Conservation (phyloP, 306 rosid species). For the Sechiopsis laciniata region DNA sequence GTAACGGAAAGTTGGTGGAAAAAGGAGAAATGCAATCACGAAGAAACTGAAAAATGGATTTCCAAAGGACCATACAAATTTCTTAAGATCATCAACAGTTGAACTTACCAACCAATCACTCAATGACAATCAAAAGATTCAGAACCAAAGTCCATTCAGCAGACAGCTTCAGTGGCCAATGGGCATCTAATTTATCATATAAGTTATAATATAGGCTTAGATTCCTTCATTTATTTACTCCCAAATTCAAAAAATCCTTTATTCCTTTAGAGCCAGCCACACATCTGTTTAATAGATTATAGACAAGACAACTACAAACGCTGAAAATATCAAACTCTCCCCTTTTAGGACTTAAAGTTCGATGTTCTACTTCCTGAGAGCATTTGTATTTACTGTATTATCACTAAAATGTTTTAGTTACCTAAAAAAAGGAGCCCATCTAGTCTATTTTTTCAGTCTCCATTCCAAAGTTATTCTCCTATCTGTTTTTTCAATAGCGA, state of each 20-base stretch:
- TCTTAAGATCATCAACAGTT: background rate
- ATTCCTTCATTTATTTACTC: background rate
- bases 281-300: background rate
- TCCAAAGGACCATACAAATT: constrained; percentile 4
- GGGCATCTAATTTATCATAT: background rate
- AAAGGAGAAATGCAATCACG: background rate
- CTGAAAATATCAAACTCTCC: background rate
- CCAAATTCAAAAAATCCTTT: background rate
- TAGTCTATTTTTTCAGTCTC: background rate
- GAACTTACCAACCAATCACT: background rate
- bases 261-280: background rate
- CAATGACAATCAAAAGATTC: background rate
- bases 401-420: too few species aligned
- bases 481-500: background rate
- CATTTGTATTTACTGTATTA: too few species aligned
- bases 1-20: background rate
- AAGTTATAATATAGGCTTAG: background rate
- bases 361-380: too few species aligned
- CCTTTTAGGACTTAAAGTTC: background rate
- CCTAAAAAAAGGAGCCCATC: too few species aligned
- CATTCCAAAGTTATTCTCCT: background rate
- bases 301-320: background rate
- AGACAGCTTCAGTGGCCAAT: background rate
- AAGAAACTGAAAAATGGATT: background rate
- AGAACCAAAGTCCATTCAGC: background rate